These are phyloP conservation scores for Rosellinia necatrix DNA, from an alignment of 2,329 filamentous ascomycete genomes.

Conservation along the genomic window DNA sequence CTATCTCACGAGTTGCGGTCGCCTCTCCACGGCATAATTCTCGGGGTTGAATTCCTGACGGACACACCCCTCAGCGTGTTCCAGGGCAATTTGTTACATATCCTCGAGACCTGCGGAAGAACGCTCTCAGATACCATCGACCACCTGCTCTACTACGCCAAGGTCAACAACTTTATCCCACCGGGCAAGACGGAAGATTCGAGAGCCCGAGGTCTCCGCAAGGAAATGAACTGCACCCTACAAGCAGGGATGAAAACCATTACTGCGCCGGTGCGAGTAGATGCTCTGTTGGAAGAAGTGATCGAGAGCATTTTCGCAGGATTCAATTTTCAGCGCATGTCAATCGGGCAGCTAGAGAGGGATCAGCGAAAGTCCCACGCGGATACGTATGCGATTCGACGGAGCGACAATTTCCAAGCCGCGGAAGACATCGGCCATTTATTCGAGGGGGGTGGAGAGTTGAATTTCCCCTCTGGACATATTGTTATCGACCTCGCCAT, in stretches of 20 bases:
- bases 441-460: not conserved
- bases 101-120: slow-evolving; percentile 55
- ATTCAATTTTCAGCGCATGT: slow-evolving; percentile 41
- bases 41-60: slow-evolving; percentile 56
- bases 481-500: slow-evolving; percentile 56
- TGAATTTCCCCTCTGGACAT: not conserved
- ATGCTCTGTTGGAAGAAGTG: slow-evolving; percentile 51
- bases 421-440: slow-evolving; percentile 14
- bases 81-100: slow-evolving; percentile 53
- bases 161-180: slow-evolving; percentile 51
- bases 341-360: slow-evolving; percentile 18
- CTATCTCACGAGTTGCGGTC: slow-evolving; percentile 66
- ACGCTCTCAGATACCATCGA: slow-evolving; percentile 59
- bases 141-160: slow-evolving; percentile 59
- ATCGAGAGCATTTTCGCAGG: slow-evolving; percentile 53
- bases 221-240: slow-evolving; percentile 22
- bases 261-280: slow-evolving; percentile 42
- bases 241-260: slow-evolving; percentile 33
- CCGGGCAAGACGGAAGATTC: slow-evolving; percentile 23
- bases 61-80: slow-evolving; percentile 54
- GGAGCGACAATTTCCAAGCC: slow-evolving; percentile 16
- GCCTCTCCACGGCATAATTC: slow-evolving; percentile 64
- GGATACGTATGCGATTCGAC: slow-evolving; percentile 14
- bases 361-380: slow-evolving; percentile 20
- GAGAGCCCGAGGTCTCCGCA: slow-evolving; percentile 18